phyloP scores from a whole-genome alignment of 495 filamentous ascomycete genomes.

The Aspergillus carlsbadensis region DNA sequence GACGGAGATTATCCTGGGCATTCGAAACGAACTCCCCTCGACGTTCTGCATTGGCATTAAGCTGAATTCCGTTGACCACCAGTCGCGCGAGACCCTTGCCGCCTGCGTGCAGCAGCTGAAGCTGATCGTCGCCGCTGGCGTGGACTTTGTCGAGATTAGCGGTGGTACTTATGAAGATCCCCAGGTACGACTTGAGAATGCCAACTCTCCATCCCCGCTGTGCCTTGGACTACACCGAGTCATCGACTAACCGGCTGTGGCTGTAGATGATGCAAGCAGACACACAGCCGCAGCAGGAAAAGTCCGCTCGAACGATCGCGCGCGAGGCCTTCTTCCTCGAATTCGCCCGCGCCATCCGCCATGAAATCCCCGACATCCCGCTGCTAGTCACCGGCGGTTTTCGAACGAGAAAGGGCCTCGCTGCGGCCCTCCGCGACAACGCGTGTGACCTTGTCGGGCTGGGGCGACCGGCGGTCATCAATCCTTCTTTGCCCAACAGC shows the following conservation, averaged over 20 bases:
- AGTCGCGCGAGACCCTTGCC: background rate
- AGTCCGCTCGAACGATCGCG: background rate
- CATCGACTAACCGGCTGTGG: too few species aligned
- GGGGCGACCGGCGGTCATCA: background rate
- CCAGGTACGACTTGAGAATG: background rate
- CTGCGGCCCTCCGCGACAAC: background rate
- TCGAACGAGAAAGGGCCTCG: background rate
- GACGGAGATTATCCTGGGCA: background rate
- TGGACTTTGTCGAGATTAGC: background rate
- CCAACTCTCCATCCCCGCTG: too few species aligned
- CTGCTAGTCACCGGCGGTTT: background rate
- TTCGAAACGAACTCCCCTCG: background rate
- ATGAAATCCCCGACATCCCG: background rate
- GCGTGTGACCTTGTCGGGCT: background rate
- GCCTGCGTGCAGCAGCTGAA: background rate
- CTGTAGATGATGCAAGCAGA: too few species aligned
- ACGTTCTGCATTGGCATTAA: background rate
- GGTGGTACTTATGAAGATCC: background rate
- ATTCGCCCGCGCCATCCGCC: background rate
- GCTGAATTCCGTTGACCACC: background rate
- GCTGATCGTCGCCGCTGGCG: background rate
- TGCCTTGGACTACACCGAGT: too few species aligned
- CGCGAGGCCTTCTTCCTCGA: constrained; percentile 1
- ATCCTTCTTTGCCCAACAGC: background rate
- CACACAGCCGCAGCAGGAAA: too few species aligned